Evolutionary conservation across 495 filamentous ascomycete genomes (phyloP), one percentile per base, ranked within the genome.

Genomic region (Monascus purpureus): DNA sequence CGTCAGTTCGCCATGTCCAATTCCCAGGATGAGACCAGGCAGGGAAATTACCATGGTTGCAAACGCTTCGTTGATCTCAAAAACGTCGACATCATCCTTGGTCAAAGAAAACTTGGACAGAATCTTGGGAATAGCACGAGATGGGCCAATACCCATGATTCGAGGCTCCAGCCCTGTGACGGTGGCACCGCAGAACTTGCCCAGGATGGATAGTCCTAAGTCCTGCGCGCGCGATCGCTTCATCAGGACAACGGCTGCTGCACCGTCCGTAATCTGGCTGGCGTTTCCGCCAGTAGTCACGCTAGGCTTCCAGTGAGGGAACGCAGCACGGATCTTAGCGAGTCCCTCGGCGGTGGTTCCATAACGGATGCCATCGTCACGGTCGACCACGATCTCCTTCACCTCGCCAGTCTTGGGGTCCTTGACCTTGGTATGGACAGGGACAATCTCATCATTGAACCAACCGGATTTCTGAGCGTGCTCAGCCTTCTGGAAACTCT

Each of bases 41-140:
- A 16, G 9, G 4, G 6, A 32, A 31, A 41, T 16, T 38, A 83
- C 87, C 88, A 96, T 96, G 20, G 77, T 84, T 11, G 88, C 86
- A 46, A 96, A 96, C 1, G 88, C 88, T 68, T 96, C 88, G 55
- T 96, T 96, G 46, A 96, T 60, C 65, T 96, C 88, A 42, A 94
- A 72, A 24, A 96, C 65, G 46, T 96, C 88, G 43, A 85, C 65
- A 29, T 96, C 88, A 35, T 79, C 67, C 24, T 84, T 61, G n/a
- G 59, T 70, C 49, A 96, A 49, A 42, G 72, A 70, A 63, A 75
- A 75, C 64, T 93, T 82, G 47, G 57, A 56, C 22, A 96, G 63
- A 24, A 96, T 73, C 70, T 96, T 96, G 35, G 88, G 88, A 41
- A 96, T 93, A 35, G 84, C 88, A 33, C 93, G 59, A 7, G 82